Percentiles rank a stretch among this genome's conserved stretches.
These are phyloP conservation scores for Byssothecium circinans DNA, from an alignment of 2,329 filamentous ascomycete genomes.

Conservation along the genomic window DNA sequence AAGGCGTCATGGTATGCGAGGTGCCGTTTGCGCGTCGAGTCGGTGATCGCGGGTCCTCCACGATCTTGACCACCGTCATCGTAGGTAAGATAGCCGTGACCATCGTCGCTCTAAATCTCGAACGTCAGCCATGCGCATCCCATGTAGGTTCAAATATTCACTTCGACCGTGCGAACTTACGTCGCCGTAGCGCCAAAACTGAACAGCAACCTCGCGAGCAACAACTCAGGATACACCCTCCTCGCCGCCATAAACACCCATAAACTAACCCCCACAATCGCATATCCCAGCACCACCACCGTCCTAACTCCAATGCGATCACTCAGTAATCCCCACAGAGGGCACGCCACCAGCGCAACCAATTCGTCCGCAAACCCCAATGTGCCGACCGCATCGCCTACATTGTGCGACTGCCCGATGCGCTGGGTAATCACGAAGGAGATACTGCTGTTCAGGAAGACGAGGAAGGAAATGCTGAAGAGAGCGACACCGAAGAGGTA, in stretches of 20 bases:
- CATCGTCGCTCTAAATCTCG: constrained; percentile 70
- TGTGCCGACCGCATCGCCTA: constrained; percentile 81
- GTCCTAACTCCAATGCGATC: constrained; percentile 73
- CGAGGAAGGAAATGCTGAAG: constrained; percentile 86
- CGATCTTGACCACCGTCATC: constrained; percentile 51
- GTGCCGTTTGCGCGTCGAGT: constrained; percentile 40
- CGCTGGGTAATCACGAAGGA: constrained; percentile 85
- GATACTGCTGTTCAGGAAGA: constrained; percentile 83
- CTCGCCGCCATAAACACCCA: constrained; percentile 80
- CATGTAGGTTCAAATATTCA: neutral
- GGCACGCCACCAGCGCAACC: constrained; percentile 78
- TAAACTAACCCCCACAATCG: constrained; percentile 75
- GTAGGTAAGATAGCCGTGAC: constrained; percentile 90
- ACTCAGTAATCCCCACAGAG: constrained; percentile 75
- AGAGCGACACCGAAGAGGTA: constrained; percentile 82
- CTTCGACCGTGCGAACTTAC: constrained; percentile 44
- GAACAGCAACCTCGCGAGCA: constrained; percentile 83
- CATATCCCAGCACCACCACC: constrained; percentile 72
- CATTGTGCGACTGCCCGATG: constrained; percentile 70
- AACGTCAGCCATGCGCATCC: constrained; percentile 8
- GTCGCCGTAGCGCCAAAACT: constrained; percentile 89
- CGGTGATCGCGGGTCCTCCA: constrained; percentile 30
- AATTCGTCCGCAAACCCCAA: constrained; percentile 84
- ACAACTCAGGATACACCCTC: constrained; percentile 85
- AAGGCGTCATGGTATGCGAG: constrained; percentile 64